Evolutionary conservation across 164 flowering plant species (phyloP), one percentile per base, ranked within the genome.

Genomic region (Tetrastigma voinierianum): DNA sequence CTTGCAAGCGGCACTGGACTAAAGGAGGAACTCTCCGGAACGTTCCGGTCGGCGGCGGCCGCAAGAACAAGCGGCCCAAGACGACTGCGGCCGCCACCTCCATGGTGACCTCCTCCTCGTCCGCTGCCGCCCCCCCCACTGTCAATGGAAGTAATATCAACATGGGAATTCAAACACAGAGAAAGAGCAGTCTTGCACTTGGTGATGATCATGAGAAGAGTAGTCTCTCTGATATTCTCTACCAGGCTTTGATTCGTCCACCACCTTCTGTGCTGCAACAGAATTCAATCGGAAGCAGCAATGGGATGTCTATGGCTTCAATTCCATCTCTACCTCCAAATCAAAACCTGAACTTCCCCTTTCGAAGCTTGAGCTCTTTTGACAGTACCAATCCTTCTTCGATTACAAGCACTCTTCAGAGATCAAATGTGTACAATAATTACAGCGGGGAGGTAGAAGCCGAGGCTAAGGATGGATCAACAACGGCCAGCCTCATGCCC

Each of bases 1-100:
- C 87, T 15, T 91, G 97, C 62, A 84, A 82, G 77, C 71, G 97
- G 57, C 91, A 90, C 75, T 90, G 96, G 96, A 90, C 96, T 46
- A 78, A 83, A 81, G 96, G 93, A 0, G 96, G 93, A 7, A 86
- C 88, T 9, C 84, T 90, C 21, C 83, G 96, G 11, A 85, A 90
- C 46, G 93, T 90, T 59, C 94, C 94, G 1, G 85, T 91, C 2
- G 94, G 94, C 11, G 97, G 92, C 46, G 88, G 85, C 67, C 88
- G 88, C 46, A 91, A 89, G 71, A 89, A 81, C 64, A 91, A 87
- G 80, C 83, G 90, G 5, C 70, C 46, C 46, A 87, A 83, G 67
- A 70, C 82, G 10, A 52, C 57, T 46, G 47, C 68, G 52, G 40
- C 63, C 59, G 59, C 75, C 76, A 40, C 54, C 59, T 46, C 78